Evolutionary conservation across 305 asterid genomes (phyloP), one percentile per base, ranked within the genome.

Genomic region (Nicotiana rustica): DNA sequence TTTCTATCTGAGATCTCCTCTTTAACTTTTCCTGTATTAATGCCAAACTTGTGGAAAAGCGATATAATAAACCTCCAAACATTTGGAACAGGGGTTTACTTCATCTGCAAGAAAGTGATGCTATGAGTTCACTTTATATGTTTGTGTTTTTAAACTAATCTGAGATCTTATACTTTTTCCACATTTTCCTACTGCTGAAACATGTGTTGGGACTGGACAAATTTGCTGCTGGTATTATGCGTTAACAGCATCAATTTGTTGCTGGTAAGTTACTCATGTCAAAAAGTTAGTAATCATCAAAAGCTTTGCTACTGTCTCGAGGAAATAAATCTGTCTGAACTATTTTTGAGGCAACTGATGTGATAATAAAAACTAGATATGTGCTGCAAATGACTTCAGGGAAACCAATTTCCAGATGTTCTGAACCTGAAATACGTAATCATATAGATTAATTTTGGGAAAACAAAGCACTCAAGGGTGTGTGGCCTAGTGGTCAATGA

Each of bases 241-340:
- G 83, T 83, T 57, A 75, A 85, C 86, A 97, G 99, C 92, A 93
- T 89, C 99, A 97, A 92, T 97, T 95, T 90, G 97, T 97, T 86
- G 99, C 98, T 59, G 97, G 99, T 96, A 82, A 90, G 98, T 88
- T 83, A 49, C 85, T 82, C 82, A 67, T 52, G 83, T 57, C 82
- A 61, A 17, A 84, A 44, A 81, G 55, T 19, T 49, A 73, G 49
- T 55, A 31, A 55, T 55, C 47, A 52, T 29, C 9, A 21, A 44
- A 35, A 68, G 49, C 17, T 78, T 64, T 56, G 21, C 49, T 21
- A 79, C 12, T 15, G 60, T 44, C 80, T 9, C 66, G 0, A 55
- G 15, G 17, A n/a, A 52, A 55, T 19, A 52, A 29, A 8, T 52
- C 66, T 55, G 65, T 49, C 29, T 55, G 41, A 76, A 55, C 65